phyloP scores from a whole-genome alignment of 202 grass and related monocot genomes.

The Alloteropsis angusta region DNA sequence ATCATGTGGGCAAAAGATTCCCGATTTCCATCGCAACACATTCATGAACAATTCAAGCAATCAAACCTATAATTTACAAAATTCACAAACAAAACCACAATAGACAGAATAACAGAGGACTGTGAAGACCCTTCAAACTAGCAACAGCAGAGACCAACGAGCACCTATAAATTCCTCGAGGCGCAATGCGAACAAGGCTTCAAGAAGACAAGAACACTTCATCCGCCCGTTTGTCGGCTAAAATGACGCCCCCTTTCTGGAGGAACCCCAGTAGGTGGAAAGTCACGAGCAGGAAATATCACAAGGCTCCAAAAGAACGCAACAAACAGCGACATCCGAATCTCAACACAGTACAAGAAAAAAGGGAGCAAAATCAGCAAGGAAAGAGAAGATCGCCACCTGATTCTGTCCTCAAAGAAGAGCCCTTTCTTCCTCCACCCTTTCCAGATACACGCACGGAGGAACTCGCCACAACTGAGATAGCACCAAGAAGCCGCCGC shows the following conservation, averaged over 20 bases:
- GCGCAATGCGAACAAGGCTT: neutral
- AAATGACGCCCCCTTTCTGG: conserved; percentile 1
- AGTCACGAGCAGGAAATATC: conserved; percentile 27
- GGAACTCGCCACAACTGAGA: neutral
- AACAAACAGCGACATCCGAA: conserved; percentile 13
- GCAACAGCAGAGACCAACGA: neutral
- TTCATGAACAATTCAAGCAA: neutral
- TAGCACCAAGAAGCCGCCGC: neutral
- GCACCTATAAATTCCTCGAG: neutral
- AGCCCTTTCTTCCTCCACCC: conserved; percentile 6
- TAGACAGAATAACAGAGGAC: neutral
- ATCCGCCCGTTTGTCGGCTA: neutral
- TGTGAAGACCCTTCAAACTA: neutral
- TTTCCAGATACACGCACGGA: neutral
- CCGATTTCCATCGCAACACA: neutral
- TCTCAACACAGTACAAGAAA: conserved; percentile 30
- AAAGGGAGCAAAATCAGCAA: neutral
- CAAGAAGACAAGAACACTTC: conserved; percentile 19
- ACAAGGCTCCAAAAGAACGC: conserved; percentile 33
- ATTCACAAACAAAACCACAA: neutral
- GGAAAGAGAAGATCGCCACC: conserved; percentile 16
- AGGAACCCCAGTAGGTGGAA: conserved; percentile 23
- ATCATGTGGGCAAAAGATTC: neutral
- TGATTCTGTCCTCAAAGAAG: conserved; percentile 33
- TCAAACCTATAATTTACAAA: neutral